Conservation (phyloP, 2,329 filamentous ascomycete genomes). For the Madurella mycetomatis region DNA sequence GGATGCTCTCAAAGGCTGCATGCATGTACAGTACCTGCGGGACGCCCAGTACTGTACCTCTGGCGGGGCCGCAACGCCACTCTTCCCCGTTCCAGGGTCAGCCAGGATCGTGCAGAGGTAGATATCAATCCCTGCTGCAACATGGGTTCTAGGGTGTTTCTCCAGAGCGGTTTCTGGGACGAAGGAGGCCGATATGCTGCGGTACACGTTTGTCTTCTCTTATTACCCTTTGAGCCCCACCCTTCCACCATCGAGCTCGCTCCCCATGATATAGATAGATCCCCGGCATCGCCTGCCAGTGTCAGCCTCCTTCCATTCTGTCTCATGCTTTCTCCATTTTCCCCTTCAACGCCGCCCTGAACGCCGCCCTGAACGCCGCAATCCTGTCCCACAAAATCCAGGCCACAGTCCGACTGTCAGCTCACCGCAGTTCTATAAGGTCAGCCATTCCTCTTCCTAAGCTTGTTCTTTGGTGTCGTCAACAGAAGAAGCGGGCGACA, state of each 20-base stretch:
- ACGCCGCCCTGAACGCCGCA: constrained; percentile 11
- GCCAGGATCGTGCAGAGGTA: too few species aligned
- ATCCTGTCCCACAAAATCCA: constrained; percentile 17
- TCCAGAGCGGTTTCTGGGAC: too few species aligned
- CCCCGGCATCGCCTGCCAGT: constrained; percentile 11
- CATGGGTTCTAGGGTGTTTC: too few species aligned
- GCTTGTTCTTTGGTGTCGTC: neutral
- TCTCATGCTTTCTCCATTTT: constrained; percentile 16
- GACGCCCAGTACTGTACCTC: neutral
- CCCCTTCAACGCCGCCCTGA: constrained; percentile 17
- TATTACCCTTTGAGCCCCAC: neutral
- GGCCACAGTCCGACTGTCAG: constrained; percentile 16
- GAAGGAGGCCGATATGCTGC: too few species aligned
- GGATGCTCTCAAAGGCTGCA: constrained; percentile 1
- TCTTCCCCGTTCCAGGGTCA: too few species aligned
- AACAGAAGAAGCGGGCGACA: neutral
- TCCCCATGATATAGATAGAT: constrained; percentile 14
- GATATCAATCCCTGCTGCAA: too few species aligned
- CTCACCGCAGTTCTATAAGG: constrained; percentile 11
- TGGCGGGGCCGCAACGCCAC: too few species aligned
- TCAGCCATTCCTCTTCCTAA: constrained; percentile 3
- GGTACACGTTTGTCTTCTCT: neutral
- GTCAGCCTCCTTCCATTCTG: constrained; percentile 16
- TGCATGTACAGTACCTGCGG: neutral
- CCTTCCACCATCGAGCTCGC: constrained; percentile 1